Evolutionary conservation across 1,139 yeast genomes (phyloP).

Genomic region (Blastobotrys serpentis): DNA sequence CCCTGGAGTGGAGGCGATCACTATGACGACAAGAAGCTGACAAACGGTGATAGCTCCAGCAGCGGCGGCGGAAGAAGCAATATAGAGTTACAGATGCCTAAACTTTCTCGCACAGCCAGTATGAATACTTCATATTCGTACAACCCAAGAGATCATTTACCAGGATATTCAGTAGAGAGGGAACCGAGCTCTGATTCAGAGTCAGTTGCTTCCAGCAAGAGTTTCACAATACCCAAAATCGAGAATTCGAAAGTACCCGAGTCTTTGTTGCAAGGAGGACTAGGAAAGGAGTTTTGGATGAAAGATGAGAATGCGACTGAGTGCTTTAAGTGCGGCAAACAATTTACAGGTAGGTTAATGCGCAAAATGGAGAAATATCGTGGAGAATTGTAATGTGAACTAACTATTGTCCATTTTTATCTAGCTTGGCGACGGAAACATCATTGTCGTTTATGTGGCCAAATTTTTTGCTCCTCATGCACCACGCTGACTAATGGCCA

Average conservation of each 20-base stretch:
- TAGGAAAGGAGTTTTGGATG: constrained; percentile 78
- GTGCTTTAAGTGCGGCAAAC: constrained; percentile 72
- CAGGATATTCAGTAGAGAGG: constrained; percentile 31
- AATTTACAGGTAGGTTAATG: constrained; percentile 50
- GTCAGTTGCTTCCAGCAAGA: constrained; percentile 29
- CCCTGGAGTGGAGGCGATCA: constrained; percentile 14
- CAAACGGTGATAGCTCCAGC: constrained; percentile 9
- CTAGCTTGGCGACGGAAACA: constrained; percentile 77
- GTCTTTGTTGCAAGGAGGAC: constrained; percentile 31
- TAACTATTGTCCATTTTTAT: constrained; percentile 6
- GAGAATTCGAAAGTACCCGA: constrained; percentile 24
- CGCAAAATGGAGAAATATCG: not conserved
- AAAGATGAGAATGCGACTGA: constrained; percentile 82
- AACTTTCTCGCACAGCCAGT: constrained; percentile 29
- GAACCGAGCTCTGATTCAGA: constrained; percentile 35
- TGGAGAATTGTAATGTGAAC: constrained; percentile 1
- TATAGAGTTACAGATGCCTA: constrained; percentile 8
- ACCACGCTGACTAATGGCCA: constrained; percentile 75
- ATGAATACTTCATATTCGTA: constrained; percentile 26
- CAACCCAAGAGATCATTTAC: constrained; percentile 30
- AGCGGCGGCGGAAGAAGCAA: constrained; percentile 7
- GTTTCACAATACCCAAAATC: constrained; percentile 25
- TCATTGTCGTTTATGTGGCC: constrained; percentile 95
- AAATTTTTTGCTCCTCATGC: constrained; percentile 88
- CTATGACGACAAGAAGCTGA: constrained; percentile 9